Conservation (phyloP, 257 asterid genomes). For the Mitragyna speciosa region DNA sequence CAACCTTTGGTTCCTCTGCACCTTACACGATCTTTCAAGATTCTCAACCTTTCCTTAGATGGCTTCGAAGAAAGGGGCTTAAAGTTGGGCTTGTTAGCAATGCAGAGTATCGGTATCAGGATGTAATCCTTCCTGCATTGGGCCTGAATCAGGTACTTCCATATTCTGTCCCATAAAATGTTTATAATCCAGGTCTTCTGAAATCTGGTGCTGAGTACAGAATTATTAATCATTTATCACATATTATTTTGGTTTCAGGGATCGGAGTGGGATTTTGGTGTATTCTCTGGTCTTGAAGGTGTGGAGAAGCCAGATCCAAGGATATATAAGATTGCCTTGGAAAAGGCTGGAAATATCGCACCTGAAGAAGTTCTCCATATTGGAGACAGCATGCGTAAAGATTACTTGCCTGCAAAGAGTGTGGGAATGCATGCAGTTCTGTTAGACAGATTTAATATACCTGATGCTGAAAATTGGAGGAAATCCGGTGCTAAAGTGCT, state of each 20-base stretch:
- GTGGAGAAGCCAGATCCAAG: constrained; percentile 87
- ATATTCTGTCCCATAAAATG: neutral
- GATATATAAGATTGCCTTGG: constrained; percentile 73
- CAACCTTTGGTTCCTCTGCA: constrained; percentile 91
- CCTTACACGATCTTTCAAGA: constrained; percentile 80
- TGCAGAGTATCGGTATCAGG: constrained; percentile 84
- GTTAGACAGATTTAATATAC: constrained; percentile 71
- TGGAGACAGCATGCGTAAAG: constrained; percentile 91
- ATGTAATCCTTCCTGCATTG: constrained; percentile 91
- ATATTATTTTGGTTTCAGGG: constrained; percentile 48
- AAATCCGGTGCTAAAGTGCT: constrained; percentile 80
- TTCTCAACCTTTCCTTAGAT: constrained; percentile 77
- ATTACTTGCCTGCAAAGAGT: constrained; percentile 71
- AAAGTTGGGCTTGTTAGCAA: constrained; percentile 87
- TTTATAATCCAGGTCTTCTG: neutral
- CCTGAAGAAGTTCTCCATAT: constrained; percentile 83
- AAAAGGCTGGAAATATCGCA: constrained; percentile 79
- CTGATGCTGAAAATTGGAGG: constrained; percentile 78
- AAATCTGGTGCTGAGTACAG: neutral
- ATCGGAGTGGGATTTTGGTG: constrained; percentile 96
- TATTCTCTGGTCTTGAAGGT: constrained; percentile 94
- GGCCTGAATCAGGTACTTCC: constrained; percentile 69
- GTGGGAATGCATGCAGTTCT: constrained; percentile 81
- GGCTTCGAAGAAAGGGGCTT: constrained; percentile 68
- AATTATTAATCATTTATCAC: neutral